Evolutionary conservation across 164 flowering plant species (phyloP), one percentile per base, ranked within the genome.

Genomic region (Magnolia kwangsiensis): DNA sequence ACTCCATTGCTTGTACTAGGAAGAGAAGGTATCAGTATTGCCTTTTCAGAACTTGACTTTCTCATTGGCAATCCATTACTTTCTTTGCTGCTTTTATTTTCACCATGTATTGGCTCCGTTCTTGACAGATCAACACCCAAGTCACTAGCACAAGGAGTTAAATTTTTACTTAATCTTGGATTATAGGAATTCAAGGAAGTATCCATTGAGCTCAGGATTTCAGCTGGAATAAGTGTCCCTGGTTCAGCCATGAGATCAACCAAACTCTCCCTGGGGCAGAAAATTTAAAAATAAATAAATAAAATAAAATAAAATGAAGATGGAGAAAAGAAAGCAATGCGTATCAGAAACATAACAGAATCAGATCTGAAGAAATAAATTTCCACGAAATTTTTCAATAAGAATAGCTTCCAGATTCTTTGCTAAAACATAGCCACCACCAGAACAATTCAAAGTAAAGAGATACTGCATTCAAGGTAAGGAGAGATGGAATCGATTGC

Each of bases 231-330:
- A 72, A 94, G 95, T 31, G 98, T 93, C 78, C 99, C 99, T 71
- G 98, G 99, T 66, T 88, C 98, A 63, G 88, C 97, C 99, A 96
- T 96, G 74, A 96, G 98, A 89, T 96, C 99, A 81, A 96, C 98
- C 86, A 96, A 84, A 83, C 83, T 93, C 79, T 96, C 99, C 86
- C 99, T 96, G 94, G 63, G 78, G 58, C 75, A 84, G 63, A 76
- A 78, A 69, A 75, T 66, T 4, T 81, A 27, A 27, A 27, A 27
- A 27, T 27, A 27, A 27, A 27, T 27, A 27, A 27, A 27, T 27
- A 27, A 50, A 68, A 86, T 51, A 23, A 16, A 55, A 67, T 23
- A 31, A 14, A 68, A 27, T 10, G 70, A 16, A n/a, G 8, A 67
- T 6, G 20, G 20, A 45, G 63, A 31, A 74, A 65, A 37, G 45